Base-by-base conservation (phyloP, 169 alveolate genomes). In the Babesia ovis region DNA sequence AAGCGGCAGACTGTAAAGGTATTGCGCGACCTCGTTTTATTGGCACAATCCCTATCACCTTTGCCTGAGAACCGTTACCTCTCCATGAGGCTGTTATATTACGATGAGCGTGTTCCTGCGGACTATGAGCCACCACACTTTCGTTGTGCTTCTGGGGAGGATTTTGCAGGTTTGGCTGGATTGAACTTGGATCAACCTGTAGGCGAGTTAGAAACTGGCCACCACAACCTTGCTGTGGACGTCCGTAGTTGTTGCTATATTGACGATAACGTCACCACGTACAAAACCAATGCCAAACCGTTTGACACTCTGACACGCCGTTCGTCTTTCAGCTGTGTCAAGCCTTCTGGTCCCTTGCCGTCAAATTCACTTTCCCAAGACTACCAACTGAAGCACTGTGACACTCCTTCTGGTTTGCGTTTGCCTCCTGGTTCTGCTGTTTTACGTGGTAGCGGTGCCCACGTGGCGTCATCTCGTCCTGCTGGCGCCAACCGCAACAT, bases 81-180 rank as follows among this genome's bases (percentile, higher is more conserved):
- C 68, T 91, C 95, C 12, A 91, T 91, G 94, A 81, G 83, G 41
- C 61, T 91, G 29, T 54, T 90, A 59, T 91, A 91, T 60, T 90
- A 89, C 72, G 94, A 90, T 60, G 91, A 91, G 62, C 77, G 86
- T 12, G 93, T 85, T 18, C 94, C 94, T 2, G 50, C 39, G 37
- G 90, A 86, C 64, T 91, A 91, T 59, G 94, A 91, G 66, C 95
- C 95, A n/a, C 90, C 73, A 45, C 89, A 84, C 68, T 91, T 91
- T 58, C 77, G 91, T 46, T 83, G 81, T 9, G 94, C 91, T 31
- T 81, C 86, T 27, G 54, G 50, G 34, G 73, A 61, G 34, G 94
- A 89, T 51, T 55, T 74, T 37, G 32, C 74, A 29, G 77, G 72
- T 45, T 79, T 77, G 68, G 77, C 56, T 31, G 74, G 56, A 23